Conservation (phyloP, 495 filamentous ascomycete genomes). For the Talaromyces borbonicus region DNA sequence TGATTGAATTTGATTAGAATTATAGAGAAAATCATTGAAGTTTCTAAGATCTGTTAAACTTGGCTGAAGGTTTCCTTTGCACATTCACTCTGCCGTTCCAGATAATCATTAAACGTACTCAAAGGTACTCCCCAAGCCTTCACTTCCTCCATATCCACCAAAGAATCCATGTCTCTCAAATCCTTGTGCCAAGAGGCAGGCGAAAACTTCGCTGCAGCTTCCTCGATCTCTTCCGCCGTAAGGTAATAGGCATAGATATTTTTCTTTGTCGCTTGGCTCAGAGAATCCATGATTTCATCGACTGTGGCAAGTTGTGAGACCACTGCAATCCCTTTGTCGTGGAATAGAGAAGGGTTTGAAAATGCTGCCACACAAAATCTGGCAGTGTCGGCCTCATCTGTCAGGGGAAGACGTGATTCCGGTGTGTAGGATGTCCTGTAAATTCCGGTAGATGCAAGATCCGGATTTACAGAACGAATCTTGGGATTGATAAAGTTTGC, state of each 20-base stretch:
- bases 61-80: slow-evolving; percentile 17
- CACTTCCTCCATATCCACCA: slow-evolving; percentile 27
- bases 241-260: slow-evolving; percentile 24
- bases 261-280: slow-evolving; percentile 23
- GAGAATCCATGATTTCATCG: slow-evolving; percentile 18
- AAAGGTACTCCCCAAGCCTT: slow-evolving; percentile 21
- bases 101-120: slow-evolving; percentile 26
- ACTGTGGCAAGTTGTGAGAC: slow-evolving; percentile 25
- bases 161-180: slow-evolving; percentile 19
- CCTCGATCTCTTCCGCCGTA: slow-evolving; percentile 27
- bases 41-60: not conserved
- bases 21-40: not conserved
- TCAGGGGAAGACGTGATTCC: slow-evolving; percentile 24
- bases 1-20: not conserved
- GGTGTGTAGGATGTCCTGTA: slow-evolving; percentile 21
- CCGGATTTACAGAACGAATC: slow-evolving; percentile 23
- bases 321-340: slow-evolving; percentile 26
- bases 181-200: slow-evolving; percentile 20
- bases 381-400: slow-evolving; percentile 41
- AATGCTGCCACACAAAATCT: slow-evolving; percentile 35
- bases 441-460: slow-evolving; percentile 23
- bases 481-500: slow-evolving; percentile 33
- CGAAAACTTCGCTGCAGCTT: slow-evolving; percentile 17
- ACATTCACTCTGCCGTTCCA: slow-evolving; percentile 25
- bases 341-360: slow-evolving; percentile 26